Conservation (phyloP, 305 asterid species). For the Plantago rigida region DNA sequence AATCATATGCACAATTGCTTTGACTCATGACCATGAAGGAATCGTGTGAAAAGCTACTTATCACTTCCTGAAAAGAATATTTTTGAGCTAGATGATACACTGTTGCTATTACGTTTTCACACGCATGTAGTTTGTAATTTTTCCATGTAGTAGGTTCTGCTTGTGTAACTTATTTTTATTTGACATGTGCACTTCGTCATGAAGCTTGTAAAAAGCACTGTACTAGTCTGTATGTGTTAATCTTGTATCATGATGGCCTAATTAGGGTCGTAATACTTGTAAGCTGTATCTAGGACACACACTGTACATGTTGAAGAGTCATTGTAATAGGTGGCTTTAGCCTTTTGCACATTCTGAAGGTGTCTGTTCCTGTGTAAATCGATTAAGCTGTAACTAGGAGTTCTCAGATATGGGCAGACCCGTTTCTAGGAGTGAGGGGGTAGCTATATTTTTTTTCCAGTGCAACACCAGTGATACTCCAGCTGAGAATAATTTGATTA, state of each 20-base stretch:
- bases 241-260: not conserved
- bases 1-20: conserved; percentile 4
- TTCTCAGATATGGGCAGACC: conserved; percentile 1
- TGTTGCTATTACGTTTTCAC: not conserved
- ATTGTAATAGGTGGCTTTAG: conserved; percentile 8
- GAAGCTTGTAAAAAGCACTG: conserved; percentile 4
- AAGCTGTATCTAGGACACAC: not conserved
- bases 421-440: conserved; percentile 1
- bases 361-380: not conserved
- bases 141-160: conserved; percentile 5
- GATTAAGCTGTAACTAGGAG: not conserved
- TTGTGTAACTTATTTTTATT: conserved; percentile 1
- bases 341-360: not conserved
- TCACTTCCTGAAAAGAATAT: conserved; percentile 6
- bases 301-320: not conserved
- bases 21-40: not conserved
- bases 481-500: too few relatives aligned
- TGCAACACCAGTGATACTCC: too few relatives aligned
- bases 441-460: not conserved
- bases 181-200: not conserved
- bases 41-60: conserved; percentile 13
- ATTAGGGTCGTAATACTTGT: conserved; percentile 1
- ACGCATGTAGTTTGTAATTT: conserved; percentile 5
- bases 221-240: not conserved
- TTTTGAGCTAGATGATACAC: conserved; percentile 5